Evolutionary conservation across 306 rosid species (phyloP), one percentile per base, ranked within the genome.

Genomic region (Cucumis melo): DNA sequence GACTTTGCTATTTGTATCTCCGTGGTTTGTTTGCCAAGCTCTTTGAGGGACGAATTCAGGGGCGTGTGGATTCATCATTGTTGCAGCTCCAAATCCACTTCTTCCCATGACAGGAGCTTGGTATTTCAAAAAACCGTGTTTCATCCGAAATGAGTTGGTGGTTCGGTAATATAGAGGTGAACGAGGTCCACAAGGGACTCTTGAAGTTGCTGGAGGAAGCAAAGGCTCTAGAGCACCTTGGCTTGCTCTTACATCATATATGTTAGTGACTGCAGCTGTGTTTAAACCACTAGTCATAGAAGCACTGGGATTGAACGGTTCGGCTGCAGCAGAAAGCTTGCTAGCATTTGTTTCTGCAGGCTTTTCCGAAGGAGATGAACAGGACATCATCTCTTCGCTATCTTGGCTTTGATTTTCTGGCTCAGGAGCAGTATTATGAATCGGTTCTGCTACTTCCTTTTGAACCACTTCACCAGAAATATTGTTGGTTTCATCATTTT

Each of bases 241-340:
- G 77, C 90, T 85, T 41, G 57, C 87, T 74, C 84, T 85, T 78
- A 86, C 81, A 36, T 91, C 96, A 66, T 87, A 91, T 20, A 89
- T 76, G 83, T 84, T 88, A 20, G 92, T 78, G 70, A 78, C 80
- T 60, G 95, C 77, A 76, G 73, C 85, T 3, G 90, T 68, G 82
- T 78, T 89, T 56, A 89, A 61, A 73, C 83, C 86, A 73, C 63
- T 88, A 68, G 87, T 53, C 53, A 75, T 50, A 53, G 86, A 36
- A 9, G 84, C 80, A 80, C 92, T 91, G 0, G 98, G 98, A 82
- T 55, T 91, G 90, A 90, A 94, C 1, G 98, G 98, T 76, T 94
- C 86, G 0, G 98, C 98, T 5, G 97, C 87, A 24, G 98, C 98
- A 0, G 98, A 94, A 82, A 94, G 96, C 88, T 94, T 94, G 51